Base-by-base conservation (phyloP, 192 early-diverging fungal species). In the Coemansia sp. region DNA sequence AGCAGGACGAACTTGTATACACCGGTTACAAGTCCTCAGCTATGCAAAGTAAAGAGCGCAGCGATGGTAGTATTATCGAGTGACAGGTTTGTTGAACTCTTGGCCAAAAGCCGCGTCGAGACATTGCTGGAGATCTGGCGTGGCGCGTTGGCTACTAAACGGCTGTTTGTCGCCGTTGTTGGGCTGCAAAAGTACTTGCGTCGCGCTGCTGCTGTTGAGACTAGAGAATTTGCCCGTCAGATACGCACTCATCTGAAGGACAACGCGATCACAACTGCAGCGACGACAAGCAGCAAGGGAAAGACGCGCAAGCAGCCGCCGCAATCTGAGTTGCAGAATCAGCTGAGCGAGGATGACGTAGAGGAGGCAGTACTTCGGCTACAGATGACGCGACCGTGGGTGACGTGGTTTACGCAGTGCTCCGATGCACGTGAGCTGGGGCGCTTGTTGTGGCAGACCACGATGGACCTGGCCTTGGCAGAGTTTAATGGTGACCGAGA, bases 141-240 rank as follows among this genome's bases (percentile, higher is more conserved):
- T 2, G 79, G 70, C 5, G 10, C 67, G 39, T 42, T 82, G 56
- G 71, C 65, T 1, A 68, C 72, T 17, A 46, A 5, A 5, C 56
- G 69, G 0, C 29, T 82, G 34, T 45, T 70, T 41, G 75, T 82
- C 3, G 66, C 64, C 5, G 75, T 82, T 7, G 29, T 82, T 11
- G 79, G 79, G 10, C 62, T 82, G 69, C 71, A 71, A 50, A 61
- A 59, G 14, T 34, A 41, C 16, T 34, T 74, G 24, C 53, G 62
- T 2, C 64, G 33, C 19, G 56, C 68, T 35, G 68, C 70, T 0
- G 64, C 46, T 11, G 56, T 40, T 4, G 79, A 70, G 17, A 67
- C 75, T 11, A 64, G 71, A 3, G 79, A 73, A 44, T 81, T 81
- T 71, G 79, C 67, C 3, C 64, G 74, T 19, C 70, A 73, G 62